These are phyloP conservation scores for Curvularia spicifera DNA, from an alignment of 2,329 filamentous ascomycete genomes.

Conservation along the genomic window DNA sequence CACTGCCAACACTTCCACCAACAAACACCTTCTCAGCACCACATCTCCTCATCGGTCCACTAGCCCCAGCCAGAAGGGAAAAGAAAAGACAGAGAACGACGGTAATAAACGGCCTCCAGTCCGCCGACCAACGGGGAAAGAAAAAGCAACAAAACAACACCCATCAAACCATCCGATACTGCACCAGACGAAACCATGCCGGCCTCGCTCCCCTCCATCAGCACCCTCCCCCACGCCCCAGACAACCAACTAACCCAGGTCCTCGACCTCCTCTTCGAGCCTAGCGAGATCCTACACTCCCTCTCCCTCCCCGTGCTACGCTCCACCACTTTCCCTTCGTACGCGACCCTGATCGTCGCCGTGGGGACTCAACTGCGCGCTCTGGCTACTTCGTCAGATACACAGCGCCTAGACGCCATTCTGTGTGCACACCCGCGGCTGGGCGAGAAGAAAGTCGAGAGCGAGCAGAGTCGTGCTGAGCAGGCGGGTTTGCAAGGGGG, in stretches of 20 bases:
- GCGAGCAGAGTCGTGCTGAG: constrained; percentile 78
- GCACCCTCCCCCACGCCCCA: constrained; percentile 62
- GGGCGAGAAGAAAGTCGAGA: constrained; percentile 82
- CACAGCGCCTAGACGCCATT: constrained; percentile 70
- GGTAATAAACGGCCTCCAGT: background rate
- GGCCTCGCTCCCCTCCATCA: constrained; percentile 63
- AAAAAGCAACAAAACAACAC: constrained; percentile 3
- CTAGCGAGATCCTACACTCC: constrained; percentile 74
- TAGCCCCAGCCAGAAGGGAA: background rate
- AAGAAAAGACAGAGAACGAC: background rate
- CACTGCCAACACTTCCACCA: background rate
- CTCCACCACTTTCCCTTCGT: constrained; percentile 67
- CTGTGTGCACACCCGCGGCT: constrained; percentile 83
- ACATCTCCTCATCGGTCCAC: background rate
- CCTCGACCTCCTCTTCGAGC: constrained; percentile 85
- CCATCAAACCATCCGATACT: background rate
- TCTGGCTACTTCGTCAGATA: constrained; percentile 53
- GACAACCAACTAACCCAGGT: constrained; percentile 62
- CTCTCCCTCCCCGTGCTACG: constrained; percentile 73
- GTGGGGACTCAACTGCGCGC: constrained; percentile 67
- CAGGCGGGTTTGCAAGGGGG: constrained; percentile 71
- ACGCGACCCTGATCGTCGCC: constrained; percentile 70
- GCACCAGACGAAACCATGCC: constrained; percentile 25
- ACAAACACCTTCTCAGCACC: background rate
- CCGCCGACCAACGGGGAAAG: background rate